Percentiles rank a stretch among this genome's conserved stretches.
Conservation (phyloP, 768 basidiomycete genomes). For the Kwoniella europaea region DNA sequence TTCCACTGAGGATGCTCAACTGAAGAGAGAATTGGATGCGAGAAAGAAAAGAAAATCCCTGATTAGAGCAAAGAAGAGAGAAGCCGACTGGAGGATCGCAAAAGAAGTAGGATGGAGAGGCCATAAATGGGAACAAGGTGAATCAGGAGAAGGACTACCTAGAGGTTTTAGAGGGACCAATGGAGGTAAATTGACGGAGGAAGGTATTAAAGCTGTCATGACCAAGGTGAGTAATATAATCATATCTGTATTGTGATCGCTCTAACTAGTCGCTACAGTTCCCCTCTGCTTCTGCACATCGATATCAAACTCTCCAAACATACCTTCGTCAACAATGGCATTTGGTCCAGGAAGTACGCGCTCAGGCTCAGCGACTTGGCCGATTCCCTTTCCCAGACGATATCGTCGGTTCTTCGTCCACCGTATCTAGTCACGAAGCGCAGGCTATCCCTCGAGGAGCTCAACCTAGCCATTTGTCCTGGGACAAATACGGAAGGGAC, state of each 20-base stretch:
- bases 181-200: conserved; percentile 54
- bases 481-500: conserved; percentile 26
- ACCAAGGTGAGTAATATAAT: conserved; percentile 62
- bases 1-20: conserved; percentile 32
- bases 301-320: conserved; percentile 76
- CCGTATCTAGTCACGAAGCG: conserved; percentile 26
- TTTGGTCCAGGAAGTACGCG: conserved; percentile 62
- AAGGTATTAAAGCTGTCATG: conserved; percentile 59
- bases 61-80: conserved; percentile 24
- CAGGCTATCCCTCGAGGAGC: conserved; percentile 1
- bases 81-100: conserved; percentile 34
- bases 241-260: not conserved
- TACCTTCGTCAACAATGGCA: conserved; percentile 83
- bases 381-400: conserved; percentile 42
- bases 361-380: conserved; percentile 46
- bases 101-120: conserved; percentile 54
- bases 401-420: conserved; percentile 17
- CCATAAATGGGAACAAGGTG: conserved; percentile 55
- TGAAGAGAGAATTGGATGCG: conserved; percentile 33
- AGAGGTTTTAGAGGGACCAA: conserved; percentile 42
- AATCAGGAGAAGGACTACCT: conserved; percentile 47
- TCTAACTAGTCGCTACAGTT: conserved; percentile 65
- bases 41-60: conserved; percentile 21
- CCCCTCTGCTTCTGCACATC: conserved; percentile 83
- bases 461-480: conserved; percentile 17